Conservation (phyloP, 106 monocot genomes). For the Phalaenopsis aphrodite region DNA sequence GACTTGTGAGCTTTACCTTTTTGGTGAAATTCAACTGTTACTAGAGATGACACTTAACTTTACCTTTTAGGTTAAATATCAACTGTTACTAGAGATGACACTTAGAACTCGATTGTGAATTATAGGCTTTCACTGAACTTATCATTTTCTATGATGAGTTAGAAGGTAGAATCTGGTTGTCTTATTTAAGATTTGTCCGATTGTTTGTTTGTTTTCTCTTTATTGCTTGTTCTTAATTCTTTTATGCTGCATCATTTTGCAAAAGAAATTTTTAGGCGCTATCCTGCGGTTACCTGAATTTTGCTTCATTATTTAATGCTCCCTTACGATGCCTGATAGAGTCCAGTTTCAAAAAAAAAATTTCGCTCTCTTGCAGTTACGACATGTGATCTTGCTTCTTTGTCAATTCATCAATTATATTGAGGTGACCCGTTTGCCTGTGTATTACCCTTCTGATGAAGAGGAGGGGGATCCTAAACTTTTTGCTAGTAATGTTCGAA, state of each 20-base stretch:
- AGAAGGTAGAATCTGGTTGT: background rate
- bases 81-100: background rate
- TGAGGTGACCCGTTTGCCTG: conserved; percentile 63
- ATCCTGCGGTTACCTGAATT: background rate
- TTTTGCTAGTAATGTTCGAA: conserved; percentile 79
- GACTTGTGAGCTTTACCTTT: background rate
- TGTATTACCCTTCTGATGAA: conserved; percentile 71
- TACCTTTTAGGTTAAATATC: too few species aligned
- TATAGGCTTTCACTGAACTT: too few species aligned
- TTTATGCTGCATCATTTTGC: background rate
- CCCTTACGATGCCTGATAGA: background rate
- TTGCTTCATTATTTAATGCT: background rate
- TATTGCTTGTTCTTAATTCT: background rate
- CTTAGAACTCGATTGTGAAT: background rate
- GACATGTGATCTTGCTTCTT: conserved; percentile 85
- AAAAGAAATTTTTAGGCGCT: background rate
- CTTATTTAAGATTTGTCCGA: background rate
- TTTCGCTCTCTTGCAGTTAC: conserved; percentile 48
- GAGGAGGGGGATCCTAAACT: conserved; percentile 85
- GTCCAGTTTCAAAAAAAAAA: background rate
- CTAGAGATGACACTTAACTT: background rate
- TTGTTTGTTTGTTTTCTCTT: background rate
- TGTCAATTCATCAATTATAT: conserved; percentile 89
- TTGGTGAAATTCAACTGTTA: background rate
- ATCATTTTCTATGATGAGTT: background rate